These are phyloP conservation scores for Boechera retrofracta DNA, from an alignment of 345 rosid genomes.

Conservation along the genomic window DNA sequence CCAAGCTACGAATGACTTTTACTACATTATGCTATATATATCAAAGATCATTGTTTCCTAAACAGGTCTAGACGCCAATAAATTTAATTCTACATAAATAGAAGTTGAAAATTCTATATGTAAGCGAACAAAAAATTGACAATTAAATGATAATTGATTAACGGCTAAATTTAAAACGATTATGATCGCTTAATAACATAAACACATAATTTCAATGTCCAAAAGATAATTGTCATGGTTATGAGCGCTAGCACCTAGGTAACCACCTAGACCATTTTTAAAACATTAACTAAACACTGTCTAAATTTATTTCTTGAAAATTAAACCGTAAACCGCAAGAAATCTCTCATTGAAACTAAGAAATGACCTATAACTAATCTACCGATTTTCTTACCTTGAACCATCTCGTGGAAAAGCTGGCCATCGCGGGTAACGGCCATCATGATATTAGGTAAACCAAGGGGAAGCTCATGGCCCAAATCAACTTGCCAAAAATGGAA, in stretches of 20 bases:
- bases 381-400: slow-evolving; percentile 38
- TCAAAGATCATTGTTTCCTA: not conserved
- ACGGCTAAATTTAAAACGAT: not conserved
- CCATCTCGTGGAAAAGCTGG: slow-evolving; percentile 66
- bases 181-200: not conserved
- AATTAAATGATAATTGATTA: not conserved
- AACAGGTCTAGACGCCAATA: not conserved
- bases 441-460: slow-evolving; percentile 78
- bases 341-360: not conserved
- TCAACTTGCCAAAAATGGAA: slow-evolving; percentile 94
- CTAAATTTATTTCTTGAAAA: not conserved
- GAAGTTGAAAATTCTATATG: not conserved
- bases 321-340: not conserved
- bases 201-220: not conserved
- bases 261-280: not conserved
- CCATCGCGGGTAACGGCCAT: slow-evolving; percentile 73
- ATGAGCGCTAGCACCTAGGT: not conserved
- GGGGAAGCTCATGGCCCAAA: slow-evolving; percentile 68
- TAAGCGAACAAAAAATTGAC: not conserved
- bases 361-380: not conserved
- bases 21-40: not conserved
- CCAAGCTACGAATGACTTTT: not conserved
- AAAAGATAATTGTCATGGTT: not conserved
- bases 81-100: not conserved
- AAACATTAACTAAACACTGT: not conserved